Evolutionary conservation across 2,329 filamentous ascomycete species (phyloP).

Genomic region (Aspergillus nomiae): DNA sequence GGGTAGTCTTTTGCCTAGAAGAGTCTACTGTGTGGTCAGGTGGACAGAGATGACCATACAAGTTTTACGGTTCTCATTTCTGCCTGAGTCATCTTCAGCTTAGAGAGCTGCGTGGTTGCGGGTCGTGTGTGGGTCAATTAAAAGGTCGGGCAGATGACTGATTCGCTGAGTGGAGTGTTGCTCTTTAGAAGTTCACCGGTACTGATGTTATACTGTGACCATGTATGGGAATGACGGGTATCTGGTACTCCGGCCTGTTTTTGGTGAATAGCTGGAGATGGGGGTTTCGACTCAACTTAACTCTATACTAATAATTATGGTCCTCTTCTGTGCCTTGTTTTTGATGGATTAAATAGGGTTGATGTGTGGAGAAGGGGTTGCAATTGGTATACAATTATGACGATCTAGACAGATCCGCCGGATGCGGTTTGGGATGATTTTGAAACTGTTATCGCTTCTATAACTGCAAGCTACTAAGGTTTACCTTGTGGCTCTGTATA

Average conservation of each 20-base stretch:
- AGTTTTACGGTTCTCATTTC: not conserved
- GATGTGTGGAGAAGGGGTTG: not conserved
- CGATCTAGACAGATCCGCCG: not conserved
- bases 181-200: conserved; percentile 11
- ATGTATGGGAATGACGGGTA: conserved; percentile 10
- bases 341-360: not conserved
- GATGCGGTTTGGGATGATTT: not conserved
- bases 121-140: conserved; percentile 5
- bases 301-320: not conserved
- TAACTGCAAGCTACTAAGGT: not conserved
- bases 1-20: conserved; percentile 6
- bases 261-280: not conserved
- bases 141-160: conserved; percentile 16
- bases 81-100: conserved; percentile 6
- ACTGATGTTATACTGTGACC: conserved; percentile 15
- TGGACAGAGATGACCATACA: not conserved
- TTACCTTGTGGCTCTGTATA: not conserved
- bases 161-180: conserved; percentile 8
- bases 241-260: not conserved
- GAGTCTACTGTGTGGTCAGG: conserved; percentile 8
- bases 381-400: not conserved
- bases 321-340: not conserved
- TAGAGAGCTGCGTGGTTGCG: not conserved
- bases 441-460: not conserved
- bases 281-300: not conserved